Evolutionary conservation across 805 yeast species (phyloP).

Genomic region (Starmerella sirachaensis): DNA sequence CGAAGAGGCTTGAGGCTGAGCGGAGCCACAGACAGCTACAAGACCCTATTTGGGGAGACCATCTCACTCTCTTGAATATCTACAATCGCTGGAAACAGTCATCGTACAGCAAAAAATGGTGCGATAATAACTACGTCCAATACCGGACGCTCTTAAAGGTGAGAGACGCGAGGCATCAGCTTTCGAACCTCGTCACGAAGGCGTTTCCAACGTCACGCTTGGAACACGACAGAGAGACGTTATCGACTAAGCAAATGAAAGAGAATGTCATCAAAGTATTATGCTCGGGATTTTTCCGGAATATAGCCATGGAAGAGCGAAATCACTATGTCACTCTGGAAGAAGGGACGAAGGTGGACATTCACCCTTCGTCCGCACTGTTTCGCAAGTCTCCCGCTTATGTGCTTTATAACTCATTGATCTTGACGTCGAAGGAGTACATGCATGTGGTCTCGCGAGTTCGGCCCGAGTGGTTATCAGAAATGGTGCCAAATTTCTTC

Average conservation of each 20-base stretch:
- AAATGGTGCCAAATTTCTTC: slow-evolving; percentile 67
- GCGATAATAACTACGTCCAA: slow-evolving; percentile 69
- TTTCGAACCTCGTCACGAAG: slow-evolving; percentile 37
- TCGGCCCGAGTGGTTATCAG: slow-evolving; percentile 61
- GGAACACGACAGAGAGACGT: not conserved
- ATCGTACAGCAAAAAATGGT: slow-evolving; percentile 55
- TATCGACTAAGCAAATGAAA: slow-evolving; percentile 24
- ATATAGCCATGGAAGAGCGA: slow-evolving; percentile 43
- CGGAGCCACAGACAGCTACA: slow-evolving; percentile 50
- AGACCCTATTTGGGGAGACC: slow-evolving; percentile 73
- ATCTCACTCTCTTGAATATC: slow-evolving; percentile 69
- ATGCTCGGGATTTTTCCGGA: slow-evolving; percentile 58
- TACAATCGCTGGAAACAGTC: slow-evolving; percentile 65
- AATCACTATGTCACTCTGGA: slow-evolving; percentile 28
- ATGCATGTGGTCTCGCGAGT: slow-evolving; percentile 64
- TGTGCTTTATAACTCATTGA: slow-evolving; percentile 70
- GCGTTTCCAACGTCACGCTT: slow-evolving; percentile 12
- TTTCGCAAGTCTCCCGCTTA: slow-evolving; percentile 59
- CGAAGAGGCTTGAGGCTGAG: slow-evolving; percentile 47
- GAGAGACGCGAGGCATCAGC: slow-evolving; percentile 66
- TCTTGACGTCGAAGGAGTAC: slow-evolving; percentile 75
- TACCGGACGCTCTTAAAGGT: slow-evolving; percentile 67
- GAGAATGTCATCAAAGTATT: slow-evolving; percentile 41
- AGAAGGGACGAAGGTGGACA: slow-evolving; percentile 39
- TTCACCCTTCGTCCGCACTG: slow-evolving; percentile 79